phyloP scores from a whole-genome alignment of 2,329 filamentous ascomycete species.

The Trichoderma gracile region DNA sequence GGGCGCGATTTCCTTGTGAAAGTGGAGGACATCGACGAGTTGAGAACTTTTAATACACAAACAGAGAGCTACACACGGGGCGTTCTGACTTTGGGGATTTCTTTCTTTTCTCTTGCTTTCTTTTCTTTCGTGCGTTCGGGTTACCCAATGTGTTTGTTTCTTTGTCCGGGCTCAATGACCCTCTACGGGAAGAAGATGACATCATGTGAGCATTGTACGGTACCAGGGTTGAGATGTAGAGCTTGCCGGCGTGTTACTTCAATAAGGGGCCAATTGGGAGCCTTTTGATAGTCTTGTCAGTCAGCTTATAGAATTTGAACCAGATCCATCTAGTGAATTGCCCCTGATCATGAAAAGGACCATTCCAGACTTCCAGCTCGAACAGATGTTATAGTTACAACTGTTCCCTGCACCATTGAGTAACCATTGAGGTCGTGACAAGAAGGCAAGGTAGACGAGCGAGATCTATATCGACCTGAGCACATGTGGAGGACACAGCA shows the following conservation, averaged over 20 bases:
- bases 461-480: too few species aligned
- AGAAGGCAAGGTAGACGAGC: too few species aligned
- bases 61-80: neutral
- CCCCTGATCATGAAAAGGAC: too few species aligned
- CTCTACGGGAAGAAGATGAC: neutral
- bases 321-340: neutral
- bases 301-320: neutral
- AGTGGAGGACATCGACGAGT: too few species aligned
- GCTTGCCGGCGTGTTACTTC: conserved; percentile 6
- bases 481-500: too few species aligned
- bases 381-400: too few species aligned
- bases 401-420: too few species aligned
- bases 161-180: neutral
- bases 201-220: neutral
- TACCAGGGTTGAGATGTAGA: neutral
- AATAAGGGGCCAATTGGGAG: neutral
- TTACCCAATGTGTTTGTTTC: conserved; percentile 7
- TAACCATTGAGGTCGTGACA: too few species aligned
- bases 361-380: too few species aligned
- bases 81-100: neutral
- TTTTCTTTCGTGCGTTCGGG: neutral
- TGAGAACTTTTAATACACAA: too few species aligned
- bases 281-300: neutral
- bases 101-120: neutral
- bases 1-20: conserved; percentile 75